Evolutionary conservation across 2,329 filamentous ascomycete species (phyloP).

Genomic region (Penicillium crustosum): DNA sequence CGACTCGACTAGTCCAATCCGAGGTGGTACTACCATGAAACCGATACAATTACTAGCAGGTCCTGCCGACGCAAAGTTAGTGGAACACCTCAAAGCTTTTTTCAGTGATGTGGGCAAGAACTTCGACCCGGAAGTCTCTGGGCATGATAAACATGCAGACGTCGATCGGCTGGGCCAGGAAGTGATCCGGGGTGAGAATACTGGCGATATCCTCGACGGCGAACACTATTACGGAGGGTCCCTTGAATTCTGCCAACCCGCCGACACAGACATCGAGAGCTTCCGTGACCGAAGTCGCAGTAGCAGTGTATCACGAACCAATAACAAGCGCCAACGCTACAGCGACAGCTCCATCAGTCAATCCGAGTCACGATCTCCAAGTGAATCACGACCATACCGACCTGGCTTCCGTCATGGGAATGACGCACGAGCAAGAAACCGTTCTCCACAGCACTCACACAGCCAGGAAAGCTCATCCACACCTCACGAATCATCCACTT

Average conservation of each 20-base stretch:
- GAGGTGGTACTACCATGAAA: slow-evolving; percentile 65
- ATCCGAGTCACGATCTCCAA: slow-evolving; percentile 31
- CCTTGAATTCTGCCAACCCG: slow-evolving; percentile 65
- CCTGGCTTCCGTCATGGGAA: slow-evolving; percentile 15
- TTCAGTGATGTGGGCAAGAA: slow-evolving; percentile 69
- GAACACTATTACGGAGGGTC: slow-evolving; percentile 91
- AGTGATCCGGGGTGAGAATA: slow-evolving; percentile 64
- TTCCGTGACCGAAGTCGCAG: slow-evolving; percentile 42
- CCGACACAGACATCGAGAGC: slow-evolving; percentile 57
- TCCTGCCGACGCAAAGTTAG: slow-evolving; percentile 65
- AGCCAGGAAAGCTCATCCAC: slow-evolving; percentile 37
- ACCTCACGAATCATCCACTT: slow-evolving; percentile 27
- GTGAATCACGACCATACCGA: slow-evolving; percentile 30
- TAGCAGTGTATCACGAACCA: slow-evolving; percentile 48
- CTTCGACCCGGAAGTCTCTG: slow-evolving; percentile 56
- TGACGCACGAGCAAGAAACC: slow-evolving; percentile 30
- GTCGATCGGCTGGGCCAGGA: slow-evolving; percentile 75
- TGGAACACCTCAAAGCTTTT: slow-evolving; percentile 67
- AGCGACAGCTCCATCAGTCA: slow-evolving; percentile 38
- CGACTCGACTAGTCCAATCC: slow-evolving; percentile 73
- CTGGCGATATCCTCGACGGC: slow-evolving; percentile 62
- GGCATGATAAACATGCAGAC: slow-evolving; percentile 56
- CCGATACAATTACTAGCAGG: slow-evolving; percentile 70
- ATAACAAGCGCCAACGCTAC: slow-evolving; percentile 40
- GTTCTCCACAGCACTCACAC: slow-evolving; percentile 27